phyloP scores from a whole-genome alignment of 2,329 filamentous ascomycete genomes.

The Arthrinium phaeospermum region DNA sequence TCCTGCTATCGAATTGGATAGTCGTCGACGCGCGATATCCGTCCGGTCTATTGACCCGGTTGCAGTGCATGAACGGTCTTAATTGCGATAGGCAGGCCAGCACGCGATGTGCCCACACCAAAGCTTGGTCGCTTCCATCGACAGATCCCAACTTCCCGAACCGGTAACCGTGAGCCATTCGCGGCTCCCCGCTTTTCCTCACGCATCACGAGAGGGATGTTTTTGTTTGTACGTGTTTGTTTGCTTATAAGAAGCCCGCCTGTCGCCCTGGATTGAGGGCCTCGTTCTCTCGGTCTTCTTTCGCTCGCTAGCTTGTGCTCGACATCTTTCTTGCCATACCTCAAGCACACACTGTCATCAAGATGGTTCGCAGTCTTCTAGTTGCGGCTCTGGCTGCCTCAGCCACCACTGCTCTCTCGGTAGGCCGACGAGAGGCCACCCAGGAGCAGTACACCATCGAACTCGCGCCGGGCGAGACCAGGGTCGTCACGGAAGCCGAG shows the following conservation, averaged over 20 bases:
- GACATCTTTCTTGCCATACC: not conserved
- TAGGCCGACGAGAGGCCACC: slow-evolving; percentile 27
- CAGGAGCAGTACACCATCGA: slow-evolving; percentile 53
- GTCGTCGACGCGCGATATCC: not conserved
- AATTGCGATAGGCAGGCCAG: slow-evolving; percentile 9
- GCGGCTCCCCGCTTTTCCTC: not conserved
- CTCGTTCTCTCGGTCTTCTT: not conserved
- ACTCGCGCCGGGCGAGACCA: slow-evolving; percentile 68
- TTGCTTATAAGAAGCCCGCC: not conserved
- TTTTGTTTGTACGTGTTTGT: not conserved
- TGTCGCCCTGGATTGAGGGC: not conserved
- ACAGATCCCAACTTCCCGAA: slow-evolving; percentile 6
- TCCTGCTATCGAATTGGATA: not conserved
- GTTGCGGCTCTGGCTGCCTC: slow-evolving; percentile 32
- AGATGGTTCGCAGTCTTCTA: slow-evolving; percentile 32
- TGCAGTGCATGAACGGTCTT: slow-evolving; percentile 8
- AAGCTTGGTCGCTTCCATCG: not conserved
- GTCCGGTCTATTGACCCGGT: slow-evolving; percentile 6
- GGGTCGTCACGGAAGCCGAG: slow-evolving; percentile 75
- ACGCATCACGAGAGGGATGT: not conserved
- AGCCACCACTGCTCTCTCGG: slow-evolving; percentile 28
- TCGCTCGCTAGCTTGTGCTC: not conserved
- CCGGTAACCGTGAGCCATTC: not conserved
- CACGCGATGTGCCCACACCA: slow-evolving; percentile 13
- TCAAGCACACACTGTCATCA: slow-evolving; percentile 12